Conservation (phyloP, 176 grass and related monocot genomes). For the Triticum timopheevii region DNA sequence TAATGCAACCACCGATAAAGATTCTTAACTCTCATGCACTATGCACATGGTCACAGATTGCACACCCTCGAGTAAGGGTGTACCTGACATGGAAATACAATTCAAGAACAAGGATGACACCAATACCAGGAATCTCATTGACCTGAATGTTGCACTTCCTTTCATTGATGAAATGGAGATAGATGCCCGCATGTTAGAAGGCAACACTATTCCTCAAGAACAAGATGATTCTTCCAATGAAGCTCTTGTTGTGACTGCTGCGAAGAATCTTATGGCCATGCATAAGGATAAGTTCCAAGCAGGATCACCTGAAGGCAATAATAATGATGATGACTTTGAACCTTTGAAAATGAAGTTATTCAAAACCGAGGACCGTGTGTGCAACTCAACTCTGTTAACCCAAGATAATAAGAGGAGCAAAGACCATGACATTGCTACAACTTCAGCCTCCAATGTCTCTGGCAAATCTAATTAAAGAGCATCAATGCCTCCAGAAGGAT, state of each 20-base stretch:
- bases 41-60: not conserved
- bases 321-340: not conserved
- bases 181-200: conserved; percentile 23
- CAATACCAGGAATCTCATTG: conserved; percentile 42
- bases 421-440: conserved; percentile 21
- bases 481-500: conserved; percentile 53
- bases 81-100: conserved; percentile 21
- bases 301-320: conserved; percentile 21
- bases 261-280: conserved; percentile 55
- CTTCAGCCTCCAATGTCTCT: conserved; percentile 35
- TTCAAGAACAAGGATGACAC: conserved; percentile 15
- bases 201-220: conserved; percentile 29
- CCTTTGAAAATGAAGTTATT: conserved; percentile 54
- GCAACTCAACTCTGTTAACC: conserved; percentile 15
- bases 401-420: conserved; percentile 7
- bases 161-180: conserved; percentile 44
- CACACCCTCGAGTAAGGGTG: not conserved
- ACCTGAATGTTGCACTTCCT: conserved; percentile 61
- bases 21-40: not conserved
- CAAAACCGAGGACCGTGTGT: conserved; percentile 37
- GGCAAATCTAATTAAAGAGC: conserved; percentile 37
- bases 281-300: conserved; percentile 9
- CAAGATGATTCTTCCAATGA: conserved; percentile 31
- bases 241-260: conserved; percentile 38
- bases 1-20: conserved; percentile 11